Percentiles rank a stretch among this genome's conserved stretches.
These are phyloP conservation scores for Tricholomella constricta DNA, from an alignment of 768 basidiomycete species.

Conservation along the genomic window DNA sequence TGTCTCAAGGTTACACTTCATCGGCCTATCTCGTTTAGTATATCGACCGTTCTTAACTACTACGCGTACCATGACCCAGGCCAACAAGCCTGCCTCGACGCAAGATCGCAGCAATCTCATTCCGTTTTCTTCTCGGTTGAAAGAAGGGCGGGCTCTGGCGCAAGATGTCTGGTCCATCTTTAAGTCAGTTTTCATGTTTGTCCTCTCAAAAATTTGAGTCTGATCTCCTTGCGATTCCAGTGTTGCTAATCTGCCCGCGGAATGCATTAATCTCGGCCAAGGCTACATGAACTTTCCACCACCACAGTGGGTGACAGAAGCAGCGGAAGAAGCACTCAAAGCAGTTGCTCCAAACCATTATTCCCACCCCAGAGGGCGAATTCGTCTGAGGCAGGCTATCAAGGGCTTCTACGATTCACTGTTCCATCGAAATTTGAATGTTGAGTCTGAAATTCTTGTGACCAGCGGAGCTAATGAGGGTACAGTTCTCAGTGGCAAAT, in stretches of 20 bases:
- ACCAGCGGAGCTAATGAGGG: slow-evolving; percentile 99
- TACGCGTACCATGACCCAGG: slow-evolving; percentile 15
- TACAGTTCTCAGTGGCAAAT: slow-evolving; percentile 27
- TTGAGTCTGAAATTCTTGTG: slow-evolving; percentile 87
- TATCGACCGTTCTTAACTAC: slow-evolving; percentile 18
- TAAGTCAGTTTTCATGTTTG: slow-evolving; percentile 52
- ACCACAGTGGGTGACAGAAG: slow-evolving; percentile 75
- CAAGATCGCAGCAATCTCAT: slow-evolving; percentile 53
- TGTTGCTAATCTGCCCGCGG: slow-evolving; percentile 82
- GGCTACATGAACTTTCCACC: slow-evolving; percentile 94
- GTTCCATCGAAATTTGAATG: slow-evolving; percentile 68
- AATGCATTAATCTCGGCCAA: slow-evolving; percentile 95
- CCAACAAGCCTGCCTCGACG: background rate
- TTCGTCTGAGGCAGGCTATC: slow-evolving; percentile 86
- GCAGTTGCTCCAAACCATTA: slow-evolving; percentile 77
- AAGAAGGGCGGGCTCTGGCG: slow-evolving; percentile 73
- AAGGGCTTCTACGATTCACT: slow-evolving; percentile 76
- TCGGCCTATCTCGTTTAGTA: background rate
- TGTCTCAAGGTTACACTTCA: slow-evolving; percentile 8
- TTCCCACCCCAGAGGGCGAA: slow-evolving; percentile 87
- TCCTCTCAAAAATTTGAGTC: slow-evolving; percentile 7
- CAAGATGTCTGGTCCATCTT: slow-evolving; percentile 92
- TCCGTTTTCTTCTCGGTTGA: slow-evolving; percentile 70
- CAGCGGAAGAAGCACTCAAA: slow-evolving; percentile 69
- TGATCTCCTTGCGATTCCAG: slow-evolving; percentile 41